Evolutionary conservation across 257 asterid species (phyloP).

Genomic region (Solanum tacnaense): DNA sequence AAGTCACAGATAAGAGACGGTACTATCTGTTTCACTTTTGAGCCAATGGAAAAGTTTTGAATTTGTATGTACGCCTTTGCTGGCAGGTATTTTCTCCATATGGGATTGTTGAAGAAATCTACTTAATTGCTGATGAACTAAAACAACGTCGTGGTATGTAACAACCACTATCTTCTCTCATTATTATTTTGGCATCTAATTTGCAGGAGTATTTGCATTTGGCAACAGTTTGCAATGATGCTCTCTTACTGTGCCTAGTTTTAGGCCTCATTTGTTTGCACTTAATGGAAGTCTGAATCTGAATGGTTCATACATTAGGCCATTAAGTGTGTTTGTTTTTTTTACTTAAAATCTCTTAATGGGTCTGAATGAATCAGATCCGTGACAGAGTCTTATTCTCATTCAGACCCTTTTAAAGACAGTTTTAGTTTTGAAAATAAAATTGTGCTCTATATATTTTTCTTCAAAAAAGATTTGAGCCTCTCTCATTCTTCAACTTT

Average conservation of each 20-base stretch:
- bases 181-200: neutral
- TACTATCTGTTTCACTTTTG: neutral
- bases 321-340: too few relatives aligned
- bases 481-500: too few relatives aligned
- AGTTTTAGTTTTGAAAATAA: too few relatives aligned
- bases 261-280: neutral
- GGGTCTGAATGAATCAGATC: too few relatives aligned
- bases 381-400: too few relatives aligned
- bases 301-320: too few relatives aligned
- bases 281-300: too few relatives aligned
- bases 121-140: slow-evolving; percentile 55
- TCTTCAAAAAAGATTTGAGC: too few relatives aligned
- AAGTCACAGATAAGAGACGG: neutral
- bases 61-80: slow-evolving; percentile 15
- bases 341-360: too few relatives aligned
- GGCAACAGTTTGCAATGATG: neutral
- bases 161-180: neutral
- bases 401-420: too few relatives aligned
- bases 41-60: neutral
- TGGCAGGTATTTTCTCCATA: slow-evolving; percentile 73
- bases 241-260: neutral
- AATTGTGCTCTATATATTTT: too few relatives aligned
- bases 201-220: neutral
- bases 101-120: slow-evolving; percentile 72
- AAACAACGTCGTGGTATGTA: slow-evolving; percentile 69